These are phyloP conservation scores for Meyerozyma athensensis DNA, from an alignment of 1,139 yeast species.

Conservation along the genomic window DNA sequence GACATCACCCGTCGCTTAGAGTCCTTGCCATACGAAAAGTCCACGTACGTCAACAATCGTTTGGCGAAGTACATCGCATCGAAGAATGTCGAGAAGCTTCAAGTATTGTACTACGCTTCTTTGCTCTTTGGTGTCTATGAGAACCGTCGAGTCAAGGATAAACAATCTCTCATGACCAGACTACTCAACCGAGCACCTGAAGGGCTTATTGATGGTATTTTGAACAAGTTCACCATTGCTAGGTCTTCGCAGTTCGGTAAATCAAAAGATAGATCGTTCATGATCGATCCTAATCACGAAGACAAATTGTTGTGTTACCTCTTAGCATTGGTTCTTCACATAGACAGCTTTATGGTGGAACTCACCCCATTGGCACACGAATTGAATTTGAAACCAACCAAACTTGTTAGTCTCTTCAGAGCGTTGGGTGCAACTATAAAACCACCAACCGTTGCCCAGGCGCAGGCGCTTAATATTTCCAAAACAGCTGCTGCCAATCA, in stretches of 20 bases:
- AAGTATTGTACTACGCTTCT: conserved; percentile 73
- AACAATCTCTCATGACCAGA: conserved; percentile 55
- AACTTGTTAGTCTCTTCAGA: conserved; percentile 62
- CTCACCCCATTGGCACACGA: conserved; percentile 82
- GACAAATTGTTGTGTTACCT: conserved; percentile 81
- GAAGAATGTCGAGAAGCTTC: conserved; percentile 54
- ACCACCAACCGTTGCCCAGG: conserved; percentile 72
- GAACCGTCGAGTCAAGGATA: conserved; percentile 60
- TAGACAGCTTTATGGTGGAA: conserved; percentile 73
- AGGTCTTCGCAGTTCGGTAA: conserved; percentile 67
- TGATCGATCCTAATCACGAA: conserved; percentile 81
- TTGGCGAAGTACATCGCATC: conserved; percentile 38
- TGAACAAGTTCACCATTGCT: conserved; percentile 63
- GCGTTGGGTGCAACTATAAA: conserved; percentile 81
- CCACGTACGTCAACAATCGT: conserved; percentile 50
- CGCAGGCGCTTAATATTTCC: conserved; percentile 78
- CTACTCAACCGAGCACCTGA: conserved; percentile 67
- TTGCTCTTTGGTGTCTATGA: conserved; percentile 74
- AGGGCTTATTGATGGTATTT: conserved; percentile 63
- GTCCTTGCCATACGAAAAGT: conserved; percentile 56
- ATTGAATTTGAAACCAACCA: conserved; percentile 75
- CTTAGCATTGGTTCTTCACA: conserved; percentile 66
- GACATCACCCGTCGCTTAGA: conserved; percentile 48
- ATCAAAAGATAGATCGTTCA: conserved; percentile 66
- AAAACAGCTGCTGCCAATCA: conserved; percentile 59